phyloP scores from a whole-genome alignment of 495 filamentous ascomycete genomes.

The Penicillium fimorum region DNA sequence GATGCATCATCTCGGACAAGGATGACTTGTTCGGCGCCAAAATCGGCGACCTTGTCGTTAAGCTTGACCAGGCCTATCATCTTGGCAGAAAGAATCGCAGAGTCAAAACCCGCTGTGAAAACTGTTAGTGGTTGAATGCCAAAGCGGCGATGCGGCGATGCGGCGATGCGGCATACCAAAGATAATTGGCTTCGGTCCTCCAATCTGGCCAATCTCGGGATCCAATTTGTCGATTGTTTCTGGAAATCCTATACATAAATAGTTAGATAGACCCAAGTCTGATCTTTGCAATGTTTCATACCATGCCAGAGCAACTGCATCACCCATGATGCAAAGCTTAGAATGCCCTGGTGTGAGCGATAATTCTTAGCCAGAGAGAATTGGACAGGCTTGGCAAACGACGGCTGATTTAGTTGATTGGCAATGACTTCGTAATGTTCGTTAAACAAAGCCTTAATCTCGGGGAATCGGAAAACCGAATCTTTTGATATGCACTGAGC shows the following conservation, averaged over 20 bases:
- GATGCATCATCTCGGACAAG: slow-evolving; percentile 37
- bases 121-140: slow-evolving; percentile 1
- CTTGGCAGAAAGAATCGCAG: slow-evolving; percentile 24
- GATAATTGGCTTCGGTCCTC: slow-evolving; percentile 39
- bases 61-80: slow-evolving; percentile 27
- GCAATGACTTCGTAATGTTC: slow-evolving; percentile 26
- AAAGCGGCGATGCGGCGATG: background rate
- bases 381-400: slow-evolving; percentile 25
- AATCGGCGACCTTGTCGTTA: slow-evolving; percentile 31
- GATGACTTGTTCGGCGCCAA: slow-evolving; percentile 47
- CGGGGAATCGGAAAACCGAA: slow-evolving; percentile 41
- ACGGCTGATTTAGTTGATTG: slow-evolving; percentile 14
- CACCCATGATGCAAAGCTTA: slow-evolving; percentile 39
- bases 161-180: slow-evolving; percentile 23
- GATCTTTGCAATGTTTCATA: background rate
- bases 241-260: slow-evolving; percentile 31
- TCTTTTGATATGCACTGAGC: slow-evolving; percentile 48
- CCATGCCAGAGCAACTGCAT: slow-evolving; percentile 30
- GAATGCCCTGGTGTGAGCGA: slow-evolving; percentile 46
- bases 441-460: slow-evolving; percentile 41
- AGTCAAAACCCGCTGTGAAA: slow-evolving; percentile 26
- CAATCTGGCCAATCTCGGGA: slow-evolving; percentile 37
- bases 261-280: background rate
- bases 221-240: slow-evolving; percentile 40
- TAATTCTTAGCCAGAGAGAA: slow-evolving; percentile 40